phyloP scores from a whole-genome alignment of 2,329 filamentous ascomycete species.

The Trichoderma cornu-damae region DNA sequence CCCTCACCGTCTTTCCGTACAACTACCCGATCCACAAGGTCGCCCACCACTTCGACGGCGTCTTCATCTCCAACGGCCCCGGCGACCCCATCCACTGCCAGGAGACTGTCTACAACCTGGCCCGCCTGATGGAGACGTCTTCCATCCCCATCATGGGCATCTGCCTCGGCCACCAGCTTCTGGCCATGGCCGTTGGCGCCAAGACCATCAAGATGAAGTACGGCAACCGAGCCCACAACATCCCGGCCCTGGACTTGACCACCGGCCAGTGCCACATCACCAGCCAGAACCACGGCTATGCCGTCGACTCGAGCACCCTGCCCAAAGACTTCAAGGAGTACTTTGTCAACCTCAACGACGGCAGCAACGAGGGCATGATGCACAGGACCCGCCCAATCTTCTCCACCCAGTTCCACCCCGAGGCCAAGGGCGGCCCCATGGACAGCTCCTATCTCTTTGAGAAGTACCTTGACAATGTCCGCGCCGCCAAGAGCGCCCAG shows the following conservation, averaged over 20 bases:
- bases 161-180: conserved; percentile 92
- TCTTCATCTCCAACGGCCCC: conserved; percentile 98
- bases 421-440: conserved; percentile 94
- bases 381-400: conserved; percentile 96
- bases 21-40: conserved; percentile 98
- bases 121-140: conserved; percentile 83
- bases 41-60: conserved; percentile 92
- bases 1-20: conserved; percentile 90
- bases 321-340: conserved; percentile 91
- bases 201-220: conserved; percentile 97
- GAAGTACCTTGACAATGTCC: conserved; percentile 86
- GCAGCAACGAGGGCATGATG: conserved; percentile 94
- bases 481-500: conserved; percentile 82
- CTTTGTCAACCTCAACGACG: conserved; percentile 97
- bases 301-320: conserved; percentile 79
- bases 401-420: conserved; percentile 97
- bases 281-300: conserved; percentile 97
- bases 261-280: conserved; percentile 98
- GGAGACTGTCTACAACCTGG: conserved; percentile 87
- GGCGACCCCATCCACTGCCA: conserved; percentile 97
- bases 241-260: conserved; percentile 87
- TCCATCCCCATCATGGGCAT: conserved; percentile 95
- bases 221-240: conserved; percentile 98
- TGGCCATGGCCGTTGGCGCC: conserved; percentile 83
- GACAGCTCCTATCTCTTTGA: conserved; percentile 96